These are phyloP conservation scores for Endoconidiophora laricicola DNA, from an alignment of 2,329 filamentous ascomycete genomes.

Conservation along the genomic window DNA sequence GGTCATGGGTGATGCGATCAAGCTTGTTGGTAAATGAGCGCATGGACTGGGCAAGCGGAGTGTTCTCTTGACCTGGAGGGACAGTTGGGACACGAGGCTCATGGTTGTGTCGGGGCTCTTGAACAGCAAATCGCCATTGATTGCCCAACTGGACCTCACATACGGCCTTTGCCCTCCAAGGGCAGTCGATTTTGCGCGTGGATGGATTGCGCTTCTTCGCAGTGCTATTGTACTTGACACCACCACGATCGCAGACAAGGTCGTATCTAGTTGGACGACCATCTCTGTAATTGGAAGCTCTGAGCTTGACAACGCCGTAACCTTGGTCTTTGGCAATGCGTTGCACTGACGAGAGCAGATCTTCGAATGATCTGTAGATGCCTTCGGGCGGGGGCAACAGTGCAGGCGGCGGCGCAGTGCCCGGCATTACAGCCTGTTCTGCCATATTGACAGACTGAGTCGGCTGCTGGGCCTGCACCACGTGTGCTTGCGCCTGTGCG, in stretches of 20 bases:
- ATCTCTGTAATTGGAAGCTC: slow-evolving; percentile 46
- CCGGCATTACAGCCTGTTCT: slow-evolving; percentile 24
- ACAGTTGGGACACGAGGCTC: slow-evolving; percentile 39
- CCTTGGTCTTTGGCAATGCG: slow-evolving; percentile 44
- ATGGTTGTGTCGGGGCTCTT: slow-evolving; percentile 44
- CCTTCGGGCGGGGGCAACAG: slow-evolving; percentile 41
- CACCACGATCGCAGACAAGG: slow-evolving; percentile 44
- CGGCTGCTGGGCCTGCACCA: slow-evolving; percentile 1
- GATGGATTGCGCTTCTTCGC: slow-evolving; percentile 48
- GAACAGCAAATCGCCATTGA: slow-evolving; percentile 47
- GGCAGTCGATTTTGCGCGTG: slow-evolving; percentile 47
- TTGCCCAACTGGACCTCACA: slow-evolving; percentile 46
- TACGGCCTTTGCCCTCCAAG: slow-evolving; percentile 46
- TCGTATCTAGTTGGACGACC: slow-evolving; percentile 46
- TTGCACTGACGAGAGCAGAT: slow-evolving; percentile 40
- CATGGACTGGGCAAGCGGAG: slow-evolving; percentile 39
- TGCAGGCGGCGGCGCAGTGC: slow-evolving; percentile 28
- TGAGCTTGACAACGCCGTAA: slow-evolving; percentile 45
- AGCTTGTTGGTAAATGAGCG: slow-evolving; percentile 42
- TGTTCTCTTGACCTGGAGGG: slow-evolving; percentile 38
- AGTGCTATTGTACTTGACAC: slow-evolving; percentile 48
- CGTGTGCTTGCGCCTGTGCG: slow-evolving; percentile 1
- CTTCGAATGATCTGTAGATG: slow-evolving; percentile 43
- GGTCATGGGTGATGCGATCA: slow-evolving; percentile 40
- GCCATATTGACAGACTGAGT: slow-evolving; percentile 19